A percentile compares a stretch with the other conserved stretches of the same genome.
These are phyloP conservation scores for Ambrosiella xylebori DNA, from an alignment of 2,329 filamentous ascomycete species.

Conservation along the genomic window DNA sequence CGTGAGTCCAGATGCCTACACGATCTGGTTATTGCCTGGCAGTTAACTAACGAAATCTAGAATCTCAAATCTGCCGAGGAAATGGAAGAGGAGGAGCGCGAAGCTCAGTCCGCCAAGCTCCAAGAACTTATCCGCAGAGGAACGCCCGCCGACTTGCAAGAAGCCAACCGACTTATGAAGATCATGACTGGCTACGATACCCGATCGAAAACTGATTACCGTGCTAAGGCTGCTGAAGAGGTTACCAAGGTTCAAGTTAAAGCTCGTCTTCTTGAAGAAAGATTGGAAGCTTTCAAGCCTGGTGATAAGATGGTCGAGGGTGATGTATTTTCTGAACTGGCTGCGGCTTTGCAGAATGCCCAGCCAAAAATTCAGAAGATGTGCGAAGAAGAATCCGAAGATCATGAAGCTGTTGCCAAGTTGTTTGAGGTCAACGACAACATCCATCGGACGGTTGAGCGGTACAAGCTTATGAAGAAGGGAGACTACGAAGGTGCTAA, in stretches of 20 bases:
- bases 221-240: constrained; percentile 92
- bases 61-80: constrained; percentile 93
- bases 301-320: constrained; percentile 61
- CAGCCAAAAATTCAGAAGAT: constrained; percentile 99
- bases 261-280: constrained; percentile 78
- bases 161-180: constrained; percentile 97
- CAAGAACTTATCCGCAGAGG: constrained; percentile 91
- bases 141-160: constrained; percentile 80
- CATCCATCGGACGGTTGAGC: constrained; percentile 89
- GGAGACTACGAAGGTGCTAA: constrained; percentile 73
- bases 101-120: constrained; percentile 92
- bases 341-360: constrained; percentile 72
- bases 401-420: constrained; percentile 88
- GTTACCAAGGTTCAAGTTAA: constrained; percentile 92
- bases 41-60: constrained; percentile 25
- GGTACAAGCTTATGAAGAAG: constrained; percentile 92
- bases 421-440: constrained; percentile 96
- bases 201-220: constrained; percentile 88
- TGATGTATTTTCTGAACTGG: constrained; percentile 66
- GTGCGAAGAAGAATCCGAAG: constrained; percentile 97
- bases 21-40: not conserved
- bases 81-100: constrained; percentile 93
- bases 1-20: constrained; percentile 36
- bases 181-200: constrained; percentile 97
- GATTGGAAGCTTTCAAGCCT: constrained; percentile 65